phyloP scores from a whole-genome alignment of 176 grass and related monocot genomes.

The Hsuehochloa calcarea region DNA sequence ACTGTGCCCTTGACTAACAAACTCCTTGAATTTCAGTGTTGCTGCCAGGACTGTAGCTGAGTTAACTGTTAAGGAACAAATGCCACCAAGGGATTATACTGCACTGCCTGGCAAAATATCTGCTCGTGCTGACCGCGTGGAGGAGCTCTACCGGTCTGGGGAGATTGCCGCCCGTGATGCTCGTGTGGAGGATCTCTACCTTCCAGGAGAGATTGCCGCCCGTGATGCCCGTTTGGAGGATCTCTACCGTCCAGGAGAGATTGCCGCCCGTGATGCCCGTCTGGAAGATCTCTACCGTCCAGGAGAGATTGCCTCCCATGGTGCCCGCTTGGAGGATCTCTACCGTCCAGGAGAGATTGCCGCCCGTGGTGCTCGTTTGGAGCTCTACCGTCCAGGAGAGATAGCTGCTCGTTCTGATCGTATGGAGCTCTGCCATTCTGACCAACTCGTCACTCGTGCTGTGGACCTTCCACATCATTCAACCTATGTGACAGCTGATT shows the following conservation, averaged over 20 bases:
- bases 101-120: slow-evolving; percentile 15
- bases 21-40: slow-evolving; percentile 39
- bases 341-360: no score
- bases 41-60: slow-evolving; percentile 27
- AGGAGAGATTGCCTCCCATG: not conserved
- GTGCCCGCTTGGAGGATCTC: slow-evolving; percentile 11
- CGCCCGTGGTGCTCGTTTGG: no score
- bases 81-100: slow-evolving; percentile 42
- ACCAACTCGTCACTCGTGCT: not conserved
- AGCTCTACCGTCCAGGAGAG: slow-evolving; percentile 31
- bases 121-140: slow-evolving; percentile 27
- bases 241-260: slow-evolving; percentile 12
- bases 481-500: slow-evolving; percentile 1
- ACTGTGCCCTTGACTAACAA: not conserved
- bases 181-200: slow-evolving; percentile 27
- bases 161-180: slow-evolving; percentile 18
- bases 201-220: not conserved
- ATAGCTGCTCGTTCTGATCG: slow-evolving; percentile 19
- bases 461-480: slow-evolving; percentile 13
- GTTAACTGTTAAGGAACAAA: slow-evolving; percentile 4
- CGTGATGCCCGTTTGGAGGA: slow-evolving; percentile 16
- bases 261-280: not conserved
- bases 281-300: slow-evolving; percentile 23
- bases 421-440: slow-evolving; percentile 31
- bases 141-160: slow-evolving; percentile 21